A percentile compares a stretch with the other conserved stretches of the same genome.
Evolutionary conservation across 306 rosid species (phyloP).

Genomic region (Aeschynomene evenia): DNA sequence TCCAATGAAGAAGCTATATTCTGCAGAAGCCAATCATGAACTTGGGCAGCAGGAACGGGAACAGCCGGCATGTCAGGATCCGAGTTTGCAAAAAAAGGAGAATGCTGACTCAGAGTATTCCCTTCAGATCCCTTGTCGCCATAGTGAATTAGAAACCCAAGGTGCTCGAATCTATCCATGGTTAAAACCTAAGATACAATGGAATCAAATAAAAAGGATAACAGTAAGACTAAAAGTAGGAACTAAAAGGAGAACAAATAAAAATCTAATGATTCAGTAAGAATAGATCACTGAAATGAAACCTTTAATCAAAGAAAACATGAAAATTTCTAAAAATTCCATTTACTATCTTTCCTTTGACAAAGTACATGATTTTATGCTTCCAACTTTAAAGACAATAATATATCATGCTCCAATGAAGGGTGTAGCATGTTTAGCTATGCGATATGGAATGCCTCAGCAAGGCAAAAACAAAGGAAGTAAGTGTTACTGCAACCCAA

Average conservation of each 20-base stretch:
- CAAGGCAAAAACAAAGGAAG: not conserved
- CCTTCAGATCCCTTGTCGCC: constrained; percentile 85
- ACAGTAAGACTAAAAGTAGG: not conserved
- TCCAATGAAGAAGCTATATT: constrained; percentile 82
- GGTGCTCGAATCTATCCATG: constrained; percentile 91
- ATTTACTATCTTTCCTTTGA: not conserved
- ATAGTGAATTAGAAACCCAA: constrained; percentile 84
- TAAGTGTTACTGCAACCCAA: not conserved
- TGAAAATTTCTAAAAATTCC: not conserved
- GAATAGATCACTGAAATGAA: constrained; percentile 4
- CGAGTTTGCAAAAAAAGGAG: constrained; percentile 96
- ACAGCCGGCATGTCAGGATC: constrained; percentile 99
- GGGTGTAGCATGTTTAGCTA: not conserved
- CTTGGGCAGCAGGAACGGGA: constrained; percentile 87
- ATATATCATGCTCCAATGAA: not conserved
- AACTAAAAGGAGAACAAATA: constrained; percentile 15
- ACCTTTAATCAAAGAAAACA: not conserved
- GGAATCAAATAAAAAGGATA: constrained; percentile 33
- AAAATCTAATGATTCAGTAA: not conserved
- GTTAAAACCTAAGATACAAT: constrained; percentile 69
- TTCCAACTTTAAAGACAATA: constrained; percentile 16
- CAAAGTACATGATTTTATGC: constrained; percentile 4
- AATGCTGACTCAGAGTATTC: constrained; percentile 68
- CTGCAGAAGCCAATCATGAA: constrained; percentile 84
- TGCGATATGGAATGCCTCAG: not conserved